Evolutionary conservation across 2,329 filamentous ascomycete genomes (phyloP), one percentile per base, ranked within the genome.

Genomic region (Pseudohalonectria lignicola): DNA sequence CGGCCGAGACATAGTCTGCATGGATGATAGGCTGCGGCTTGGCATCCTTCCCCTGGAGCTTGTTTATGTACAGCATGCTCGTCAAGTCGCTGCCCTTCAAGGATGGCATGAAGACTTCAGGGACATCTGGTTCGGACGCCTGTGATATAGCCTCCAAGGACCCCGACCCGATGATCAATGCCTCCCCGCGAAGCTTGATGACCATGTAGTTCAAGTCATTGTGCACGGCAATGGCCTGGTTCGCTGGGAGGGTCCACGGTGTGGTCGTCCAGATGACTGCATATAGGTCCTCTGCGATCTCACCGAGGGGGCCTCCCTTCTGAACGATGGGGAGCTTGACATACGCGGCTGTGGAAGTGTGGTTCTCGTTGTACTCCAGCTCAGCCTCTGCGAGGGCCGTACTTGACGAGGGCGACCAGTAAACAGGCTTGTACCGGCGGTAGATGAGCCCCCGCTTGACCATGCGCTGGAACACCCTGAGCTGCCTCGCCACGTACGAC

Each of bases 181-280:
- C 76, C 46, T 78, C 67, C 0, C 55, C 55, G 1, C 65, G 64
- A 2, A 72, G 64, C 39, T 69, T 63, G 28, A 93, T 63, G 16
- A 94, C 59, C 4, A 69, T 67, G 55, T 96, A 98, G 31, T 76
- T 65, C 43, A 96, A 61, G 29, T 84, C 76, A 6, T 74, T 64
- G 49, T 86, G 78, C 26, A 96, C 71, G 3, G 86, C 88, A 54
- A 98, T 87, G 1, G 86, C 88, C 53, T 77, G 78, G 55, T 98
- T 98, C 2, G 90, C 88, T 1, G 92, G 90, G 5, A 98, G 66
- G 0, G 92, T 98, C 92, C 92, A 98, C 0, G 92, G 92, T 1
- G 92, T 98, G 0, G 92, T 98, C 2, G 92, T 98, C 92, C 92
- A 98, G 37, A 96, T 85, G n/a, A 92, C 71, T n/a, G 83, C 86